Evolutionary conservation across 2,329 filamentous ascomycete genomes (phyloP).

Genomic region (Aulographum hederae): DNA sequence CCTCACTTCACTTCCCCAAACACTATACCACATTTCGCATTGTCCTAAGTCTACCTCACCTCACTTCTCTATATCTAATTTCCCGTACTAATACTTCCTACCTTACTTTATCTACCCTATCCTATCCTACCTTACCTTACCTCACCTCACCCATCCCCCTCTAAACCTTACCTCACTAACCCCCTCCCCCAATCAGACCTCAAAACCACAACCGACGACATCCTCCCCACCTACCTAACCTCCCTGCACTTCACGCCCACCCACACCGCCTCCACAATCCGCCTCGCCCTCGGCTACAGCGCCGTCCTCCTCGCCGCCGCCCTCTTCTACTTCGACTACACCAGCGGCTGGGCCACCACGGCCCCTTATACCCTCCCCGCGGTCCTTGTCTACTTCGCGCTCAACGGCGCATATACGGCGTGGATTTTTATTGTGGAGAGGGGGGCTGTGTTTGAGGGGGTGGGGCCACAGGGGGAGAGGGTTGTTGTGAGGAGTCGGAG

Average conservation of each 20-base stretch:
- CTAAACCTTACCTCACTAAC: neutral
- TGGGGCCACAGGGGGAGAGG: slow-evolving; percentile 46
- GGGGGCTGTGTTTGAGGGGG: slow-evolving; percentile 65
- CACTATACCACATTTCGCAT: no score
- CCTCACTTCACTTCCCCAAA: slow-evolving; percentile 1
- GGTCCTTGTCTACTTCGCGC: slow-evolving; percentile 57
- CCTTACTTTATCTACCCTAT: no score
- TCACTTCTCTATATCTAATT: no score
- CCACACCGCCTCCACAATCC: slow-evolving; percentile 64
- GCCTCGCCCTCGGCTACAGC: slow-evolving; percentile 64
- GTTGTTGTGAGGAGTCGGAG: slow-evolving; percentile 26
- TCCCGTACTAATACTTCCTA: no score
- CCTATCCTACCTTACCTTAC: neutral
- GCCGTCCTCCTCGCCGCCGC: slow-evolving; percentile 65
- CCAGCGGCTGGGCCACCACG: slow-evolving; percentile 71
- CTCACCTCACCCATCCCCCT: neutral
- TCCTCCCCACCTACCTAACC: slow-evolving; percentile 82
- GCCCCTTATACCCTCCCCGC: slow-evolving; percentile 66
- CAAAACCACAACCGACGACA: slow-evolving; percentile 92
- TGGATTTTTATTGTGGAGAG: slow-evolving; percentile 80
- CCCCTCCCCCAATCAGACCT: slow-evolving; percentile 42
- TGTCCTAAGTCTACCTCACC: no score
- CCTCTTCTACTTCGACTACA: slow-evolving; percentile 85
- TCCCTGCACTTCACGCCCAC: slow-evolving; percentile 70
- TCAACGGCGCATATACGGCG: slow-evolving; percentile 62